These are phyloP conservation scores for Nephelium lappaceum DNA, from an alignment of 345 rosid species.

Conservation along the genomic window DNA sequence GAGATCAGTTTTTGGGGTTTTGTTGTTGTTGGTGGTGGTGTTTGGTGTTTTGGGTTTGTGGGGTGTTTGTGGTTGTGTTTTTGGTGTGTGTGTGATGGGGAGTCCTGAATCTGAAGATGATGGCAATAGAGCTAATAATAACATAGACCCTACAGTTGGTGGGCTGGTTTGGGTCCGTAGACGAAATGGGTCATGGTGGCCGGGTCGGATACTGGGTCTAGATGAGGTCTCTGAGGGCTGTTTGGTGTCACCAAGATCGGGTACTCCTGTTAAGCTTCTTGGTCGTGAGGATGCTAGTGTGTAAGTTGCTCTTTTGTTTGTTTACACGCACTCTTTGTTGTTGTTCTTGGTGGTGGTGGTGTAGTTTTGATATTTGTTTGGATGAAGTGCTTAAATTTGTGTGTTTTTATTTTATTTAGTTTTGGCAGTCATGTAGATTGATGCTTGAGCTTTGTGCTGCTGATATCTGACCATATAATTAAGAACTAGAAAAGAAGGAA, in stretches of 20 bases:
- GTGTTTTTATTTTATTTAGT: neutral
- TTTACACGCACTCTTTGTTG: neutral
- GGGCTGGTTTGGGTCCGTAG: constrained; percentile 97
- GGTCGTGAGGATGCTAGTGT: constrained; percentile 95
- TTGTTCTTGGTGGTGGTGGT: neutral
- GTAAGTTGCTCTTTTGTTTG: constrained; percentile 53
- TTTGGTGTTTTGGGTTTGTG: constrained; percentile 9
- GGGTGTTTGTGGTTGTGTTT: neutral
- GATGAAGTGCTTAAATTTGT: neutral
- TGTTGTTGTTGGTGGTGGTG: constrained; percentile 1
- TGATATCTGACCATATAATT: neutral
- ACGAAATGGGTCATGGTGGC: constrained; percentile 99
- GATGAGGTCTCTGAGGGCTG: constrained; percentile 77
- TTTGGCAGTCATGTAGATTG: neutral
- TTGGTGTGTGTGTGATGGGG: constrained; percentile 11
- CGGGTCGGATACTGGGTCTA: constrained; percentile 76
- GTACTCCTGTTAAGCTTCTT: constrained; percentile 95
- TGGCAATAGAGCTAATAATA: constrained; percentile 38
- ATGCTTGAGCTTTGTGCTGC: neutral
- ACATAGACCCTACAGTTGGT: constrained; percentile 83
- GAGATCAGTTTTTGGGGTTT: constrained; percentile 24
- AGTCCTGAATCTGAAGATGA: constrained; percentile 45
- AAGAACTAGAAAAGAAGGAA: neutral
- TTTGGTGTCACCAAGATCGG: constrained; percentile 77
- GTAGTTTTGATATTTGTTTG: neutral